Evolutionary conservation across 2,329 filamentous ascomycete species (phyloP), one percentile per base, ranked within the genome.

Genomic region (Sarocladium oryzae): DNA sequence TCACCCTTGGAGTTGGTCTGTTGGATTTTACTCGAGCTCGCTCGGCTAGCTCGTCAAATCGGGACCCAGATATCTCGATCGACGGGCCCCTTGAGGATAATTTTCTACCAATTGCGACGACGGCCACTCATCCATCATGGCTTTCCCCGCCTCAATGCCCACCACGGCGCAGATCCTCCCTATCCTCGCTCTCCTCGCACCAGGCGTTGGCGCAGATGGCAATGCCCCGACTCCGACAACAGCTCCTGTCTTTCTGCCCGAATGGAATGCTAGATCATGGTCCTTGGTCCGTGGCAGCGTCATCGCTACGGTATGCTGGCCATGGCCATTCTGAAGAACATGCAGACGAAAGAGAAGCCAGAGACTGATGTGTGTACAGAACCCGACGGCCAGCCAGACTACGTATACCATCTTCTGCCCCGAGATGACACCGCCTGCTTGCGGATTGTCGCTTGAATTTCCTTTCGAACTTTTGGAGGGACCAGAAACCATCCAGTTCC

Each of bases 371-470:
- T 18, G 24, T 18, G n/a, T 3, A 30, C 55, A 74, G 71, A 63
- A 75, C 52, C 55, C 60, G 15, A 52, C 61, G 9, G 61, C 60
- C 5, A 59, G 56, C 52, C 57, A 68, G 53, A 76, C 74, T 15
- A 70, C 71, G 21, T 76, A 74, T 54, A 76, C 73, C 52, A 70
- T 77, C 36, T 77, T 77, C 57, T 77, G 74, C 54, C 68, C 68
- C 9, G 65, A 70, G 26, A 60, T 69, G 51, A 65, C 66, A n/a
- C 65, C 67, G 2, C 63, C 62, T 5, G 64, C 63, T 6, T 77
- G 74, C 58, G 67, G 70, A 51, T 61, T 77, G 7, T 69, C 69
- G 6, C 67, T 72, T 13, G 71, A 73, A 40, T 67, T 76, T 32
- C 74, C 74, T 4, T 76, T 76, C 55, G 56, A 72, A 45, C 66